Conservation (phyloP, 2,329 filamentous ascomycete species). For the Aureobasidium lini region DNA sequence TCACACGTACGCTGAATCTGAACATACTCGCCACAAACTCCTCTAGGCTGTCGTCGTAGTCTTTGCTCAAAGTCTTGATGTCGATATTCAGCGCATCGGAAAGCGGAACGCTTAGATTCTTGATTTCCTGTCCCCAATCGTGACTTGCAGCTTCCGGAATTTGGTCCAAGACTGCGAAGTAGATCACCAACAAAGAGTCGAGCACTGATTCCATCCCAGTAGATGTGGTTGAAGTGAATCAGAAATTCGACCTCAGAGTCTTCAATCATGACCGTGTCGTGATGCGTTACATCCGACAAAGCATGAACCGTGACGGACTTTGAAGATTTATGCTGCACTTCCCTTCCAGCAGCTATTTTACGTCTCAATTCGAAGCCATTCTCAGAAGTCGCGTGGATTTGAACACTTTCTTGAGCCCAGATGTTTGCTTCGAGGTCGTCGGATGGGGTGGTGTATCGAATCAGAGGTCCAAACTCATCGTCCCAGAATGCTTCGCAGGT, state of each 20-base stretch:
- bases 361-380: not conserved
- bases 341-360: not conserved
- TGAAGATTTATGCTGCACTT: not conserved
- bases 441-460: not conserved
- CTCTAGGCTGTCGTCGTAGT: not conserved
- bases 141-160: not conserved
- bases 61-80: not conserved
- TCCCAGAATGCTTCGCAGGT: not conserved
- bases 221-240: not conserved
- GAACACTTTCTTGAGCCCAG: not conserved
- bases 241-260: not conserved
- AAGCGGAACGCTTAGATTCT: not conserved
- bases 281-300: not conserved
- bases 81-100: not conserved
- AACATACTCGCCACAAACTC: not conserved
- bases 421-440: not conserved
- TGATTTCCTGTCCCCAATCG: not conserved
- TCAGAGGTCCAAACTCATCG: not conserved
- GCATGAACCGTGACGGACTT: not conserved
- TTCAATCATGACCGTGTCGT: too few relatives aligned
- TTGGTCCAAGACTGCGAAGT: not conserved
- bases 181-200: not conserved
- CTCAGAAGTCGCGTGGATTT: not conserved
- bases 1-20: not conserved
- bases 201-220: conserved; percentile 2